These are phyloP conservation scores for Cordyceps tenuipes DNA, from an alignment of 2,329 filamentous ascomycete genomes.

Conservation along the genomic window DNA sequence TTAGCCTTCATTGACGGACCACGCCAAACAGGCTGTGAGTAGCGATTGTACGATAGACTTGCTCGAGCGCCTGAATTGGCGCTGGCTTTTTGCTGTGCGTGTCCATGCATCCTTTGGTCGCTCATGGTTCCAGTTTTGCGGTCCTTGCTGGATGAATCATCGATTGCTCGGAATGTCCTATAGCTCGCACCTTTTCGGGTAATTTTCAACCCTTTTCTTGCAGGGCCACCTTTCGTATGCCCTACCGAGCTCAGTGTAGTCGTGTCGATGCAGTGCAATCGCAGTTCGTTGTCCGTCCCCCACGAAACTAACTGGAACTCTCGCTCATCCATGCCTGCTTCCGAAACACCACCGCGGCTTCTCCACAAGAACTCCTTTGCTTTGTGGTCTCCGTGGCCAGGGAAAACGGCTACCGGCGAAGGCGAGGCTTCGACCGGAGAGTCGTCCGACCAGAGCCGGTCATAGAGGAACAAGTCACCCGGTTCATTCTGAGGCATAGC, in stretches of 20 bases:
- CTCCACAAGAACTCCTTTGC: constrained; percentile 92
- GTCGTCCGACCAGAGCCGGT: constrained; percentile 44
- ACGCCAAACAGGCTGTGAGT: constrained; percentile 37
- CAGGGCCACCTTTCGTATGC: constrained; percentile 59
- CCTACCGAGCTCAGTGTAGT: constrained; percentile 60
- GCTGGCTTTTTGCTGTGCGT: constrained; percentile 34
- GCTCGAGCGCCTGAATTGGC: constrained; percentile 37
- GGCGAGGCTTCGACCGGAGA: constrained; percentile 36
- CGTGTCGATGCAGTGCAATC: constrained; percentile 64
- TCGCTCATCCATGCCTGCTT: constrained; percentile 66
- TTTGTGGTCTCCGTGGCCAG: constrained; percentile 55
- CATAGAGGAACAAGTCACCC: constrained; percentile 77
- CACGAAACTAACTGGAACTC: constrained; percentile 92
- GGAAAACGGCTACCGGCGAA: constrained; percentile 48
- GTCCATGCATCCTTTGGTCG: constrained; percentile 43
- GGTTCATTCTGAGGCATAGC: constrained; percentile 90
- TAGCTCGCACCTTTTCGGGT: constrained; percentile 81
- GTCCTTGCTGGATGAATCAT: constrained; percentile 48
- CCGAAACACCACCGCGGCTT: constrained; percentile 58
- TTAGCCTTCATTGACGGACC: constrained; percentile 53
- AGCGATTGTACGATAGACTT: constrained; percentile 20
- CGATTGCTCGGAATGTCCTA: constrained; percentile 72
- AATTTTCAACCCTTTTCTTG: constrained; percentile 56
- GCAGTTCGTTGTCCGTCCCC: constrained; percentile 78
- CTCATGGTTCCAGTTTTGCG: constrained; percentile 55